Evolutionary conservation across 768 basidiomycete species (phyloP), one percentile per base, ranked within the genome.

Genomic region (Leccinum boreale): DNA sequence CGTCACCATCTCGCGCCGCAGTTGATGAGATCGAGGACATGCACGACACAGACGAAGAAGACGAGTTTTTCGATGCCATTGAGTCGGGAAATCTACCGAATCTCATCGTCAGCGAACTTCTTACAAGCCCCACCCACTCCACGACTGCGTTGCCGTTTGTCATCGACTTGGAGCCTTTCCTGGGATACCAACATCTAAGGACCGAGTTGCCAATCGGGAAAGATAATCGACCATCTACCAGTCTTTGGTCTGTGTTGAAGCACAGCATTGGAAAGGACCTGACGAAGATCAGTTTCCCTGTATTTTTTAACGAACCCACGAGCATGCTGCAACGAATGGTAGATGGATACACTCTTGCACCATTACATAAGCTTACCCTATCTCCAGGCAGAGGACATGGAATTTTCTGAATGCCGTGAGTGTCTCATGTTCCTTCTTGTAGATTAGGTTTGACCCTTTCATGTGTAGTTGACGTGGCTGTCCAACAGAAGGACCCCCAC

Each of bases 41-140:
- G 1, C 64, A 65, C 21, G 82, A 81, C 55, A 89, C 87, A 1
- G 89, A 90, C 65, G 90, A 92, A 45, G 90, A 94, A 67, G 96
- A 98, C 73, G 94, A 98, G 72, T 98, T 98, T 73, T 98, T 96
- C 68, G 96, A 98, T 70, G 95, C 96, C 29, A 94, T 98, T 66
- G 95, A 98, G 68, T 73, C 85, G 15, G 88, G 89, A 49, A 85
- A 79, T 44, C 74, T 95, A 0, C 90, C 91, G 5, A 91, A 89
- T 65, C 77, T 95, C 15, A 74, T 89, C 26, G 79, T 95, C 17
- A 81, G 84, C 50, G 80, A 86, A 26, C 78, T 81, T 12, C 78
- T 92, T n/a, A 74, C 79, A 23, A 79, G 78, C 57, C 80, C 79
- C 49, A 73, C 56, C 51, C 77, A 62, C 59, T 73, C 67, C 24